Percentiles rank a stretch among this genome's conserved stretches.
phyloP scores from a whole-genome alignment of 2,329 filamentous ascomycete species.

The Cladophialophora immunda region DNA sequence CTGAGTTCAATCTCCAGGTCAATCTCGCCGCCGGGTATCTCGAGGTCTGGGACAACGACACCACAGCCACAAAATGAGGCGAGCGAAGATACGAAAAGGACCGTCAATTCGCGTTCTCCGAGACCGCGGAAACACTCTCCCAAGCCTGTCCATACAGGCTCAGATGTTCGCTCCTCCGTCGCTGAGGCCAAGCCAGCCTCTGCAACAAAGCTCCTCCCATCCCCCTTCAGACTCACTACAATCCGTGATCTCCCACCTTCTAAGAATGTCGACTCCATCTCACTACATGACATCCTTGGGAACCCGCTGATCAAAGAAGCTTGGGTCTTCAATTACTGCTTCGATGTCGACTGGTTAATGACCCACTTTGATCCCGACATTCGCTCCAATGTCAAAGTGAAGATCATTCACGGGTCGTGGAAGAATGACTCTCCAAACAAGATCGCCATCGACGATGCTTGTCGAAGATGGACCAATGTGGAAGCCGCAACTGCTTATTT shows the following conservation, averaged over 20 bases:
- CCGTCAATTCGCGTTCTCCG: background rate
- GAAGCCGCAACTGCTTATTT: slow-evolving; percentile 77
- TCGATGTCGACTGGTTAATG: slow-evolving; percentile 69
- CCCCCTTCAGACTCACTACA: slow-evolving; percentile 76
- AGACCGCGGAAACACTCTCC: background rate
- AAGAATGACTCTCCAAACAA: slow-evolving; percentile 71
- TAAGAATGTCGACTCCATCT: slow-evolving; percentile 72
- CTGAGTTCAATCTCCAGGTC: slow-evolving; percentile 34
- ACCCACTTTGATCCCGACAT: slow-evolving; percentile 66
- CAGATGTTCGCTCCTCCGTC: background rate
- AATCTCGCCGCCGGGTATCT: slow-evolving; percentile 32
- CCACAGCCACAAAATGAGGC: slow-evolving; percentile 1
- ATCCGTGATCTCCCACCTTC: slow-evolving; percentile 69
- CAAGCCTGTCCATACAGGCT: background rate
- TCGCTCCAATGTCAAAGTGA: slow-evolving; percentile 60
- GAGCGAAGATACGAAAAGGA: background rate
- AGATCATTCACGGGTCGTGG: slow-evolving; percentile 71
- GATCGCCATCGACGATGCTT: slow-evolving; percentile 66
- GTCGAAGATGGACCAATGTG: slow-evolving; percentile 71
- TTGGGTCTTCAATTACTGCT: slow-evolving; percentile 66
- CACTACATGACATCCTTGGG: slow-evolving; percentile 72
- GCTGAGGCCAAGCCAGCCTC: background rate
- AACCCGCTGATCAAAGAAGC: slow-evolving; percentile 75
- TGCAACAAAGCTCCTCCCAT: slow-evolving; percentile 52
- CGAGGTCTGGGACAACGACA: slow-evolving; percentile 23